These are phyloP conservation scores for Penicillium thymicola DNA, from an alignment of 2,329 filamentous ascomycete genomes.

Conservation along the genomic window DNA sequence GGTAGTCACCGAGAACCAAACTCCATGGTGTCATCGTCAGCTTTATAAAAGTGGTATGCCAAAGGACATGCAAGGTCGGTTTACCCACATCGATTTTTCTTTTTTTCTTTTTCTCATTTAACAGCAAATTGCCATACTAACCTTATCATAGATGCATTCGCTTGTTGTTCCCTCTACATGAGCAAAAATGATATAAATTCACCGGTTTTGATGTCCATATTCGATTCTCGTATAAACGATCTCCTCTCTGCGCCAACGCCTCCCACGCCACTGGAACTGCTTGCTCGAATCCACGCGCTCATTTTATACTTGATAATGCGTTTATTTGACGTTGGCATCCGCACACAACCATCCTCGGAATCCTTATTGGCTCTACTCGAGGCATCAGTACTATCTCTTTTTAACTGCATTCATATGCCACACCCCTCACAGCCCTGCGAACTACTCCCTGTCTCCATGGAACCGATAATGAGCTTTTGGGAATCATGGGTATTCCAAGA, in stretches of 20 bases:
- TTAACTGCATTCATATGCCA: constrained; percentile 20
- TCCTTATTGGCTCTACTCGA: constrained; percentile 28
- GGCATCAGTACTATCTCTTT: constrained; percentile 19
- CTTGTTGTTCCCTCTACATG: constrained; percentile 54
- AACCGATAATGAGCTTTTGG: constrained; percentile 49
- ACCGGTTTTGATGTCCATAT: constrained; percentile 48
- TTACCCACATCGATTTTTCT: not conserved
- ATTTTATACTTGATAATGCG: constrained; percentile 51
- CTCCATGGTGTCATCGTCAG: constrained; percentile 54
- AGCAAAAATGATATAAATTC: constrained; percentile 50
- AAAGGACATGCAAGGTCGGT: constrained; percentile 48
- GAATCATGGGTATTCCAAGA: constrained; percentile 53
- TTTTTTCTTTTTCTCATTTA: too few relatives aligned
- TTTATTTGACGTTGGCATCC: constrained; percentile 51
- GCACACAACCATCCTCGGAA: constrained; percentile 38
- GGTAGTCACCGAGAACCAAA: constrained; percentile 51
- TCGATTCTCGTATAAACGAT: constrained; percentile 46
- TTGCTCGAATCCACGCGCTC: constrained; percentile 50
- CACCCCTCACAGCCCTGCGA: constrained; percentile 6
- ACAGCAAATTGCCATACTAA: too few relatives aligned
- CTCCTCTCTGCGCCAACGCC: constrained; percentile 39
- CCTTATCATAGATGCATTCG: constrained; percentile 46
- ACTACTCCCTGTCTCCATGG: constrained; percentile 34
- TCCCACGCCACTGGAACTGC: constrained; percentile 24
- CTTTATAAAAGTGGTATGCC: constrained; percentile 55